These are phyloP conservation scores for Epithele typhae DNA, from an alignment of 768 basidiomycete genomes.

Conservation along the genomic window DNA sequence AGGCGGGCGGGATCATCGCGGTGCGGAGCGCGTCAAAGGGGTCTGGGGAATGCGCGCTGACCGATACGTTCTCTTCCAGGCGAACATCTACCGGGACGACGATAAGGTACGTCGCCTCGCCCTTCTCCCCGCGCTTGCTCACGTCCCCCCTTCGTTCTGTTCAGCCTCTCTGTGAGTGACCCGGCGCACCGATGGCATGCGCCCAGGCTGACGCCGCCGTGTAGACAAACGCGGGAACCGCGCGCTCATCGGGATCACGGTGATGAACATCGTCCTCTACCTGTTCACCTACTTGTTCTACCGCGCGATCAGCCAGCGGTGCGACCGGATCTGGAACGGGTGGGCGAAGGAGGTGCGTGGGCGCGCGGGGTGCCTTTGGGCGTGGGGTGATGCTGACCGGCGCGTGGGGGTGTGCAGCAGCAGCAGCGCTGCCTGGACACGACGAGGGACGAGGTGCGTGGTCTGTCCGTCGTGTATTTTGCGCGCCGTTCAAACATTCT, in stretches of 20 bases:
- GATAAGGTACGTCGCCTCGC: constrained; percentile 28
- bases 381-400: not conserved
- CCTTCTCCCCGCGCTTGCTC: not conserved
- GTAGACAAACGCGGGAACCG: constrained; percentile 25
- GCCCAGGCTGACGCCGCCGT: not conserved
- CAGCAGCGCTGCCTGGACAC: constrained; percentile 53
- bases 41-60: not conserved
- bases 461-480: not conserved
- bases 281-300: constrained; percentile 53
- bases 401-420: constrained; percentile 32
- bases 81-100: constrained; percentile 53
- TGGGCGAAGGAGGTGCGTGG: constrained; percentile 41
- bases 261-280: constrained; percentile 52
- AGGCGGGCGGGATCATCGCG: constrained; percentile 46
- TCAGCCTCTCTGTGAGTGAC: constrained; percentile 20
- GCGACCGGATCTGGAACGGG: constrained; percentile 49
- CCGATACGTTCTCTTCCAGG: constrained; percentile 14
- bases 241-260: constrained; percentile 47
- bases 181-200: no score
- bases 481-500: not conserved
- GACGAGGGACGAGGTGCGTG: constrained; percentile 40
- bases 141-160: constrained; percentile 14
- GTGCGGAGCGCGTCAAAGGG: no score
- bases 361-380: not conserved
- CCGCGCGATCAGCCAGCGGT: constrained; percentile 41